Percentiles rank a stretch among this genome's conserved stretches.
Evolutionary conservation across 2,329 filamentous ascomycete species (phyloP).

Genomic region (Penicillium freii): DNA sequence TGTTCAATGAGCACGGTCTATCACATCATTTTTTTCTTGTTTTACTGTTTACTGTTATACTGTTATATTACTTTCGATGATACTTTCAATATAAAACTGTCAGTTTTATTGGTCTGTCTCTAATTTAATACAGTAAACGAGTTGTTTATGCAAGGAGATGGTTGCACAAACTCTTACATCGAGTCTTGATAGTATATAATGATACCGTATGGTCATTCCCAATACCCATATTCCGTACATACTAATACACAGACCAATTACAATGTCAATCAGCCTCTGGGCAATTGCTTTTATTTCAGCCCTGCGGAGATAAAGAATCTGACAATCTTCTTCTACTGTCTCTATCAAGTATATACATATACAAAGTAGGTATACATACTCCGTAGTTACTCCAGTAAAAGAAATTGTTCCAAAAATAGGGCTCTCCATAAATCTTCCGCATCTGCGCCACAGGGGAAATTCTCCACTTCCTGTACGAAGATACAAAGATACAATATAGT

Average conservation of each 20-base stretch:
- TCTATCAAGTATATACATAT: not conserved
- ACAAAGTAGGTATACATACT: too few species aligned
- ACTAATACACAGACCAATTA: not conserved
- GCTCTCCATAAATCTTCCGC: not conserved
- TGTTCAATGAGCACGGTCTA: not conserved
- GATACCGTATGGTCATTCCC: not conserved
- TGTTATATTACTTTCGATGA: not conserved
- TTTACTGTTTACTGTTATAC: not conserved
- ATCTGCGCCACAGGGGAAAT: conserved; percentile 7
- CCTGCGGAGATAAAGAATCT: not conserved
- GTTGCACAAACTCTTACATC: not conserved
- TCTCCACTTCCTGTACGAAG: not conserved
- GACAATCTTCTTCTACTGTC: not conserved
- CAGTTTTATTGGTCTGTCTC: not conserved
- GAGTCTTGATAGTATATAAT: not conserved
- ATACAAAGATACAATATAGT: not conserved
- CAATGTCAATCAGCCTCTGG: not conserved
- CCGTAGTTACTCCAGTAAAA: too few species aligned
- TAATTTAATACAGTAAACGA: not conserved
- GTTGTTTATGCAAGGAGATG: not conserved
- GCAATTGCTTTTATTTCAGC: not conserved
- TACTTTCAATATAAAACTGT: not conserved
- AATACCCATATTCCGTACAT: not conserved
- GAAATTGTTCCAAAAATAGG: conserved; percentile 4
- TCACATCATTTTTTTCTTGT: not conserved